Conservation (phyloP, 208 protist species). For the Leishmania gerbilli region DNA sequence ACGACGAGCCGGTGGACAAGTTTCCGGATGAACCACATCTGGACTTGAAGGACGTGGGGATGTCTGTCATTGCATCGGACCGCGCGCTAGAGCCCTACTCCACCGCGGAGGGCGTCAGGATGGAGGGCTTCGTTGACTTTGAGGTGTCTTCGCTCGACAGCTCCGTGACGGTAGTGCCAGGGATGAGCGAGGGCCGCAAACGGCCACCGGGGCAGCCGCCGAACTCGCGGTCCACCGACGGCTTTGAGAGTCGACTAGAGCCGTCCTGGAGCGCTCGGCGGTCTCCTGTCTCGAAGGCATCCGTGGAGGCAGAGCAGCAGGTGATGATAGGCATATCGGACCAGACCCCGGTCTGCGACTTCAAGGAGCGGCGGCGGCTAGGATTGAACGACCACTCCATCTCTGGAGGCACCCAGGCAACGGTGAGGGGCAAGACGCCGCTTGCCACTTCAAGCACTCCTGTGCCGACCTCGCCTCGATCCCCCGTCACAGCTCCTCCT, state of each 20-base stretch:
- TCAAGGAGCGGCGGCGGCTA: constrained; percentile 7
- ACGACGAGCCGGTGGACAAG: not conserved
- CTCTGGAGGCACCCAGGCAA: not conserved
- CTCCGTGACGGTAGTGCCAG: not conserved
- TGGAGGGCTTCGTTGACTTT: constrained; percentile 39
- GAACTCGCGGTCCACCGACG: not conserved
- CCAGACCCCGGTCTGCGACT: constrained; percentile 6
- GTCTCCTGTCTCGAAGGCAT: not conserved
- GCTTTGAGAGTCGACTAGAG: not conserved
- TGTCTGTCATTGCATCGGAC: constrained; percentile 23
- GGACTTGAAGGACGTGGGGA: not conserved
- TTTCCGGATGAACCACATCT: not conserved
- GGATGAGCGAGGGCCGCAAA: not conserved
- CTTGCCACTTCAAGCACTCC: not conserved
- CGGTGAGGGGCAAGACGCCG: not conserved
- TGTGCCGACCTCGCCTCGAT: not conserved
- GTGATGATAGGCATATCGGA: constrained; percentile 15
- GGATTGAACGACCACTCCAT: not conserved
- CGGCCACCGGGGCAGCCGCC: not conserved
- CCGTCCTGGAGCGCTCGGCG: not conserved
- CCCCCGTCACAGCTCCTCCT: constrained; percentile 5
- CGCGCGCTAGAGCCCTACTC: constrained; percentile 11
- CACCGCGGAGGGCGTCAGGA: constrained; percentile 6
- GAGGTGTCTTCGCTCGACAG: constrained; percentile 20
- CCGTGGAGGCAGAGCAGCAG: not conserved